Percentiles rank a stretch among this genome's conserved stretches.
phyloP scores from a whole-genome alignment of 768 basidiomycete genomes.

The Termitomyces sp. region DNA sequence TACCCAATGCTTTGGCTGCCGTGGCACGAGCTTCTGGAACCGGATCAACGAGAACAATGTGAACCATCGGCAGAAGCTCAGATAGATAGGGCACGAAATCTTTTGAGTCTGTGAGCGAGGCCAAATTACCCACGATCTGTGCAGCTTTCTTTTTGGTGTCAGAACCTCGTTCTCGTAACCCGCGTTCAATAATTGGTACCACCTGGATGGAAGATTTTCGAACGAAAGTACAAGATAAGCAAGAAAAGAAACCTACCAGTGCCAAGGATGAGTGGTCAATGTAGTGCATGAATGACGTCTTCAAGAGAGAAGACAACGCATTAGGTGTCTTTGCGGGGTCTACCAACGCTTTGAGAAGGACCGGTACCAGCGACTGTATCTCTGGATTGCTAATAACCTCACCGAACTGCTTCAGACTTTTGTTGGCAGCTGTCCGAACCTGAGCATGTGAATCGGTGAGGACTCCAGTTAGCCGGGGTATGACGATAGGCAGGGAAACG shows the following conservation, averaged over 20 bases:
- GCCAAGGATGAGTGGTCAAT: conserved; percentile 97
- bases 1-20: conserved; percentile 93
- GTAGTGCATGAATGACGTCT: conserved; percentile 96
- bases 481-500: conserved; percentile 90
- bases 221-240: not conserved
- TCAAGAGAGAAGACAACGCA: conserved; percentile 80
- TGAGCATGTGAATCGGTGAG: conserved; percentile 97
- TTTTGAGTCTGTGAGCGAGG: conserved; percentile 80
- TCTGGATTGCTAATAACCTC: conserved; percentile 98
- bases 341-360: conserved; percentile 89
- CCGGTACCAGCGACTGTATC: conserved; percentile 84
- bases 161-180: conserved; percentile 85
- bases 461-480: conserved; percentile 91
- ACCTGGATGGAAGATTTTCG: conserved; percentile 45
- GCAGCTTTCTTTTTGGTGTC: conserved; percentile 95
- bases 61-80: conserved; percentile 83
- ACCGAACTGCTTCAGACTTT: conserved; percentile 94
- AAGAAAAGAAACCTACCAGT: conserved; percentile 45
- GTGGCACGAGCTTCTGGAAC: conserved; percentile 98
- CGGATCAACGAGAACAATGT: conserved; percentile 89
- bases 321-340: conserved; percentile 88
- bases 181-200: conserved; percentile 91
- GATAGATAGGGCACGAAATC: conserved; percentile 96
- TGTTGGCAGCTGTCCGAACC: conserved; percentile 89
- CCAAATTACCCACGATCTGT: conserved; percentile 96